Conservation (phyloP, 768 basidiomycete species). For the Solioccasus polychromus region DNA sequence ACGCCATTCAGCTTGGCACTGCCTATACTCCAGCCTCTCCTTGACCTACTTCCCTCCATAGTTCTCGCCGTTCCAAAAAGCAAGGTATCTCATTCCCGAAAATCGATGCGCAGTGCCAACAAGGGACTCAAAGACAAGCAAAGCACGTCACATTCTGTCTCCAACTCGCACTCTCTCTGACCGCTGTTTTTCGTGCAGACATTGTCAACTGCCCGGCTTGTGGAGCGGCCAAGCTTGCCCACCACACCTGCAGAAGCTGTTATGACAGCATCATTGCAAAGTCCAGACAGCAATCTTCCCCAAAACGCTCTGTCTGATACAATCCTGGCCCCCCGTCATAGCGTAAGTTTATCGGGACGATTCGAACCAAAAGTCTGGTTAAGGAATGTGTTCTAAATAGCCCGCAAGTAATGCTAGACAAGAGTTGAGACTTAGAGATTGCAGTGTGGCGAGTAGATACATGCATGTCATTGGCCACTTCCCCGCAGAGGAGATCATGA, state of each 20-base stretch:
- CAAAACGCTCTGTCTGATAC: not conserved
- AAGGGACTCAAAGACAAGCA: constrained; percentile 94
- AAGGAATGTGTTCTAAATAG: not conserved
- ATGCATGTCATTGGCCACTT: not conserved
- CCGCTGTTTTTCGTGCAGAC: constrained; percentile 48
- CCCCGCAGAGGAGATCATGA: not conserved
- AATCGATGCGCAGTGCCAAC: constrained; percentile 92
- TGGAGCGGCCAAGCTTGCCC: constrained; percentile 83
- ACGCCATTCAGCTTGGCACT: constrained; percentile 34
- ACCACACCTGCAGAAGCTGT: constrained; percentile 82
- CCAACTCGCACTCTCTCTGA: constrained; percentile 3
- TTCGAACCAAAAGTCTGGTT: not conserved
- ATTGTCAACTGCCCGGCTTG: constrained; percentile 90
- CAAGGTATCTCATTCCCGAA: constrained; percentile 89
- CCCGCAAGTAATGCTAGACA: not conserved
- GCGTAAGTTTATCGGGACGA: not conserved
- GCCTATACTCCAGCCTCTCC: constrained; percentile 44
- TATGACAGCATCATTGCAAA: constrained; percentile 41
- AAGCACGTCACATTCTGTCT: constrained; percentile 44
- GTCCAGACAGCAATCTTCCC: constrained; percentile 15
- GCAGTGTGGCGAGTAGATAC: not conserved
- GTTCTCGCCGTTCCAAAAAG: constrained; percentile 93
- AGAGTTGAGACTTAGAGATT: too few species aligned
- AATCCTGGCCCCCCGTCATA: not conserved
- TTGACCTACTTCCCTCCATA: constrained; percentile 83